These are phyloP conservation scores for Neofusicoccum parvum DNA, from an alignment of 2,329 filamentous ascomycete species.

Conservation along the genomic window DNA sequence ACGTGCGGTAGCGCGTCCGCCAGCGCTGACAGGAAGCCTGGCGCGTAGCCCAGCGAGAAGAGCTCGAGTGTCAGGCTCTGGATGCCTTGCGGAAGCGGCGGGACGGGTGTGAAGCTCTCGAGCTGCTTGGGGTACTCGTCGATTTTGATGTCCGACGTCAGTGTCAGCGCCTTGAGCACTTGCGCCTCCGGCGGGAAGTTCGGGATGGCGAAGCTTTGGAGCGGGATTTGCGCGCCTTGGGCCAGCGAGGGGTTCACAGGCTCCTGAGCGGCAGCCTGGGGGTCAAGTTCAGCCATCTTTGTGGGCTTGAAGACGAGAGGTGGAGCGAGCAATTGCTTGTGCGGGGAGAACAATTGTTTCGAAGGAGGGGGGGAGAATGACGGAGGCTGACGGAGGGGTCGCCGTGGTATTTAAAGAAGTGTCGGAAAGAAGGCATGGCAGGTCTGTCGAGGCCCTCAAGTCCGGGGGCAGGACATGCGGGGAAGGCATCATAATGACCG, in stretches of 20 bases:
- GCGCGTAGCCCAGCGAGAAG: slow-evolving; percentile 52
- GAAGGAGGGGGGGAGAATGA: neutral
- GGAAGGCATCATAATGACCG: slow-evolving; percentile 13
- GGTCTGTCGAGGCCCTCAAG: neutral
- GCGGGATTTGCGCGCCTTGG: slow-evolving; percentile 50
- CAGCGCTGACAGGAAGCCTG: slow-evolving; percentile 46
- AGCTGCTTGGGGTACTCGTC: slow-evolving; percentile 48
- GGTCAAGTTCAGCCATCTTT: slow-evolving; percentile 17
- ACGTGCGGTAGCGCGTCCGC: slow-evolving; percentile 44
- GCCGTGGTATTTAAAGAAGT: neutral
- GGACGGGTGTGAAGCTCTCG: slow-evolving; percentile 25
- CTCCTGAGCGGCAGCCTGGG: slow-evolving; percentile 2
- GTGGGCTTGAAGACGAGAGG: neutral
- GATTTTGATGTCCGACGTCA: slow-evolving; percentile 53
- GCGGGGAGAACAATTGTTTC: neutral
- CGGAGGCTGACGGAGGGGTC: neutral
- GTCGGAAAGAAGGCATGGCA: neutral
- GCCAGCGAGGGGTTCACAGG: slow-evolving; percentile 28
- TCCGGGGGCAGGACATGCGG: slow-evolving; percentile 5
- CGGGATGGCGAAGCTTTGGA: slow-evolving; percentile 49
- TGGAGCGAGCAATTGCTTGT: neutral
- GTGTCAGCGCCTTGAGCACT: slow-evolving; percentile 48
- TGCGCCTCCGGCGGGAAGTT: slow-evolving; percentile 48
- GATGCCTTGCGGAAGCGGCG: slow-evolving; percentile 42
- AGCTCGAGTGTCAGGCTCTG: slow-evolving; percentile 51